Base-by-base conservation (phyloP, 2,329 filamentous ascomycete species). In the Sporothrix pallida region DNA sequence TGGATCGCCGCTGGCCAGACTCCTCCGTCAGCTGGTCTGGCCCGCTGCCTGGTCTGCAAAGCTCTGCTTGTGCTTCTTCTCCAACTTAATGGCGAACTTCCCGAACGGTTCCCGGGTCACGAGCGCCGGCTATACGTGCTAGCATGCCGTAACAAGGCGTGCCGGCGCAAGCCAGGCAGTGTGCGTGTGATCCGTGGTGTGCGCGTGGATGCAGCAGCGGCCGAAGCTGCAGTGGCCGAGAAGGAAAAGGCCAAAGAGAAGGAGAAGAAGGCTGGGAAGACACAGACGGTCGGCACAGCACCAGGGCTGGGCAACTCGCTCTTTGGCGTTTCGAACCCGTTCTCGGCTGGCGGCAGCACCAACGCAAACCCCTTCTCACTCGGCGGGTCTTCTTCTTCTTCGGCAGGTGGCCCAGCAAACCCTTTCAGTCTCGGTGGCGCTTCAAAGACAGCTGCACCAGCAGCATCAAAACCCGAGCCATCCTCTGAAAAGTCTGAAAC, bases 51-150 rank as follows among this genome's bases (percentile, higher is more conserved):
- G 82, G 88, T 93, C 77, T 99, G 96, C 88, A 93, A 94, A 77
- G 88, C 90, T 71, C 83, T 93, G 71, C 94, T 98, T 89, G 91
- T 90, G 1, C 87, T 98, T 12, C 88, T 99, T 2, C 88, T 99
- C 65, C 94, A 99, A 82, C 88, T 99, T 42, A 94, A 99, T 82
- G 95, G 90, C 78, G 94, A 98, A 80, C 87, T 98, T 3, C 95
- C 94, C 15, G 92, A 95, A 72, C 87, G 90, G 68, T 98, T 97
- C 79, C 92, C 94, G 1, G 90, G 91, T 73, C 93, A 98, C 82
- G 94, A 98, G 79, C 88, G 96, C 77, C 89, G 95, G 75, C 81
- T 99, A 20, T 98, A 98, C 79, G 86, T 99, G 13, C 94, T 97
- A 81, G 89, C 89, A 20, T 99, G 96, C 82, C 88, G 90, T 74